A percentile compares a stretch with the other conserved stretches of the same genome.
Evolutionary conservation across 371 early-diverging fungal species (phyloP).

Genomic region (Umbelopsis sp.): DNA sequence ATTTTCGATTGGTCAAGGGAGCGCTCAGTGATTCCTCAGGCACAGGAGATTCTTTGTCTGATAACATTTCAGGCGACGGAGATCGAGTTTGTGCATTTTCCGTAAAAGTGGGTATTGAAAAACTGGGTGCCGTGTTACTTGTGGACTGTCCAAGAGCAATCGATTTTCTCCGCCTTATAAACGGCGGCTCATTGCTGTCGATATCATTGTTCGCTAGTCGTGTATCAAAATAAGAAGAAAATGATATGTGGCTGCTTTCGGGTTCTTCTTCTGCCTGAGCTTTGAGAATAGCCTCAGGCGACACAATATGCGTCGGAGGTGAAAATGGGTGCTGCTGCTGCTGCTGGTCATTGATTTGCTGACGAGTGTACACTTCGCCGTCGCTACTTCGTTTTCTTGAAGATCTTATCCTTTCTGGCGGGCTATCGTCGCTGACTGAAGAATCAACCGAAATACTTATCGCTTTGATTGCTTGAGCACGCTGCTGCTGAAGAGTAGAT

Average conservation of each 20-base stretch:
- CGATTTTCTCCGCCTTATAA: constrained; percentile 10
- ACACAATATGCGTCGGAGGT: constrained; percentile 38
- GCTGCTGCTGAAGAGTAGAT: not conserved
- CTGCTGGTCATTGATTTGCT: constrained; percentile 9
- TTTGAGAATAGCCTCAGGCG: constrained; percentile 49
- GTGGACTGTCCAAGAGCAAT: constrained; percentile 14
- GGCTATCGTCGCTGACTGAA: constrained; percentile 18
- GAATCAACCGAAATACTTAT: constrained; percentile 11
- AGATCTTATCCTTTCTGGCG: constrained; percentile 22
- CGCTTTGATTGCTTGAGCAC: constrained; percentile 14
- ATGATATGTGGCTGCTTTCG: constrained; percentile 37
- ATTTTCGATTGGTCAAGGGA: constrained; percentile 11
- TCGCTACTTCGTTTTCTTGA: constrained; percentile 23
- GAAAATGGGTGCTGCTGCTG: constrained; percentile 11
- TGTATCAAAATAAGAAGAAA: constrained; percentile 37
- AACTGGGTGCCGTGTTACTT: constrained; percentile 17
- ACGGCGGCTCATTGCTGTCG: not conserved
- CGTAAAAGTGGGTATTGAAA: constrained; percentile 21
- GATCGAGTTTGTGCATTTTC: constrained; percentile 19
- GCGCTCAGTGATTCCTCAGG: constrained; percentile 16
- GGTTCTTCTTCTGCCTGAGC: constrained; percentile 50
- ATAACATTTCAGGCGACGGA: constrained; percentile 22
- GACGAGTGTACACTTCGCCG: not conserved
- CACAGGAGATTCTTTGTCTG: not conserved
- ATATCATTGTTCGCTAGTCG: constrained; percentile 2